Conservation (phyloP, 73 alveolate genomes). For the Paramecium sonneborni region DNA sequence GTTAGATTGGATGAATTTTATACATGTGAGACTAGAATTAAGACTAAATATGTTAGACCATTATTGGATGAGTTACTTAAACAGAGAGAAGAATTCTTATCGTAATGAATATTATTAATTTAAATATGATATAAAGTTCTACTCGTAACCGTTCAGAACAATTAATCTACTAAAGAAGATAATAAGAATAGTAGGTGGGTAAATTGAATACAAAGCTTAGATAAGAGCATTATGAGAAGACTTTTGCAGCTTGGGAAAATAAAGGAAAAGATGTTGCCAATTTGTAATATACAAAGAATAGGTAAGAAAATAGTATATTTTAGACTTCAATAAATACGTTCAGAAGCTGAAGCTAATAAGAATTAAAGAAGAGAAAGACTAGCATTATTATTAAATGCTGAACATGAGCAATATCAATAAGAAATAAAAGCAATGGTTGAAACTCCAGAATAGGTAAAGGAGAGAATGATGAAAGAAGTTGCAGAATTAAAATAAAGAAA, state of each 20-base stretch:
- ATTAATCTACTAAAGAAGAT: background rate
- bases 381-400: conserved; percentile 17
- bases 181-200: background rate
- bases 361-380: conserved; percentile 60
- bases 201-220: conserved; percentile 24
- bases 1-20: conserved; percentile 20
- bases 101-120: background rate
- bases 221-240: conserved; percentile 57
- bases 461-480: conserved; percentile 60
- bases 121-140: conserved; percentile 41
- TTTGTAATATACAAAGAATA: conserved; percentile 29
- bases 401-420: conserved; percentile 55
- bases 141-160: conserved; percentile 44
- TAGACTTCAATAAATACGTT: conserved; percentile 38
- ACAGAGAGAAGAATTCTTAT: background rate
- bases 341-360: background rate
- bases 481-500: conserved; percentile 44
- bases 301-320: background rate
- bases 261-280: conserved; percentile 59
- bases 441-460: conserved; percentile 63
- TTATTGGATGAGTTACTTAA: conserved; percentile 1
- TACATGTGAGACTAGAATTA: background rate
- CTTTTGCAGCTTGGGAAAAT: conserved; percentile 65
- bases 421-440: conserved; percentile 59
- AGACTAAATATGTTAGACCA: background rate